A percentile compares a stretch with the other conserved stretches of the same genome.
phyloP scores from a whole-genome alignment of 2,329 filamentous ascomycete species.

The Paramyrothecium sp. region DNA sequence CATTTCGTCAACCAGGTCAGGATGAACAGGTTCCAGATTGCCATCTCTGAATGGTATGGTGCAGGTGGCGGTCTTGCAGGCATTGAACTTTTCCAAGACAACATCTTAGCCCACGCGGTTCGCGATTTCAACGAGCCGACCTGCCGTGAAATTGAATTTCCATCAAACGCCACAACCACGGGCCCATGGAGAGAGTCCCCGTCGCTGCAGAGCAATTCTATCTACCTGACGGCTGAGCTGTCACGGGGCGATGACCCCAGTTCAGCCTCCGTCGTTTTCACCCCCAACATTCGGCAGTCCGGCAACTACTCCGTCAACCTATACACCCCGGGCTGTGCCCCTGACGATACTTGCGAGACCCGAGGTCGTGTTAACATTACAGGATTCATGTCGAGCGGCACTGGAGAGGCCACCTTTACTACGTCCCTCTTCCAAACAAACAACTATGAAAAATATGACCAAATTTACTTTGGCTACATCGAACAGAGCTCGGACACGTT shows the following conservation, averaged over 20 bases:
- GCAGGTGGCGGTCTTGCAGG: conserved; percentile 80
- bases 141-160: conserved; percentile 62
- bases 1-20: conserved; percentile 83
- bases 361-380: conserved; percentile 84
- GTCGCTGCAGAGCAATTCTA: conserved; percentile 66
- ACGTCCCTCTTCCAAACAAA: conserved; percentile 84
- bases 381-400: conserved; percentile 60
- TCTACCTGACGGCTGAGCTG: conserved; percentile 73
- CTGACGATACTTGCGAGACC: conserved; percentile 72
- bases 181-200: conserved; percentile 73
- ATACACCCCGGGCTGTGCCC: conserved; percentile 87
- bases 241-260: conserved; percentile 52
- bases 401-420: conserved; percentile 47
- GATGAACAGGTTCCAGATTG: conserved; percentile 83
- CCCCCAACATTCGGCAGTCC: conserved; percentile 80
- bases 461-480: conserved; percentile 82
- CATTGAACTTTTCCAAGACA: conserved; percentile 82
- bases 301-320: conserved; percentile 90
- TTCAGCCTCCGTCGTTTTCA: conserved; percentile 71
- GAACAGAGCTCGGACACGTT: conserved; percentile 73
- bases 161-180: conserved; percentile 65
- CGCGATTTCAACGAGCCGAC: conserved; percentile 84
- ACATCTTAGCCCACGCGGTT: conserved; percentile 83
- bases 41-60: conserved; percentile 87
- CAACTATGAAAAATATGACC: conserved; percentile 94